A percentile compares a stretch with the other conserved stretches of the same genome.
Conservation (phyloP, 1,139 yeast species). For the Pichia sp. region DNA sequence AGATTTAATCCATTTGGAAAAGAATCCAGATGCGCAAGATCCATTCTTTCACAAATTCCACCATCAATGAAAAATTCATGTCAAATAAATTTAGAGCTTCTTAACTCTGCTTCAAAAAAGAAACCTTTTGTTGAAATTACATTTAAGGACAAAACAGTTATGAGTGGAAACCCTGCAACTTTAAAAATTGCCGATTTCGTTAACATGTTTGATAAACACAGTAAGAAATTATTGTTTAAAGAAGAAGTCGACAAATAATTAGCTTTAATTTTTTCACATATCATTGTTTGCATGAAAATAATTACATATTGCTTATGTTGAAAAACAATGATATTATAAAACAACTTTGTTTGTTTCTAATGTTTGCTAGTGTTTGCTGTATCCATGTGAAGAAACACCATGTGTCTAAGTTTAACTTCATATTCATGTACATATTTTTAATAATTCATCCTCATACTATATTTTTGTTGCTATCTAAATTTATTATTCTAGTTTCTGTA, state of each 20-base stretch:
- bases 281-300: too few relatives aligned
- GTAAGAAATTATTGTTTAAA: slow-evolving; percentile 60
- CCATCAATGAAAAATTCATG: slow-evolving; percentile 52
- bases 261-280: background rate
- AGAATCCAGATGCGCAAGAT: slow-evolving; percentile 75
- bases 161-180: slow-evolving; percentile 60
- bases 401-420: too few relatives aligned
- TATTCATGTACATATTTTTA: too few relatives aligned
- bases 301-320: too few relatives aligned
- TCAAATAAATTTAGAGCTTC: slow-evolving; percentile 47
- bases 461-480: too few relatives aligned
- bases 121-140: slow-evolving; percentile 64
- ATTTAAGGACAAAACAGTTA: slow-evolving; percentile 71
- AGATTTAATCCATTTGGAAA: slow-evolving; percentile 71
- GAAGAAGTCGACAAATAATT: slow-evolving; percentile 48
- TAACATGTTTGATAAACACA: slow-evolving; percentile 58
- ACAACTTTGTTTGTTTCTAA: too few relatives aligned
- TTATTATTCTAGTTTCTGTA: too few relatives aligned
- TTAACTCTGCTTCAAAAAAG: slow-evolving; percentile 39
- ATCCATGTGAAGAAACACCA: too few relatives aligned
- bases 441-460: too few relatives aligned
- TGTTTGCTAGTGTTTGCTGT: too few relatives aligned
- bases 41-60: slow-evolving; percentile 76
- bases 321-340: too few relatives aligned
- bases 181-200: slow-evolving; percentile 49